Evolutionary conservation across 2,329 filamentous ascomycete genomes (phyloP), one percentile per base, ranked within the genome.

Genomic region (Xylariaceae sp.): DNA sequence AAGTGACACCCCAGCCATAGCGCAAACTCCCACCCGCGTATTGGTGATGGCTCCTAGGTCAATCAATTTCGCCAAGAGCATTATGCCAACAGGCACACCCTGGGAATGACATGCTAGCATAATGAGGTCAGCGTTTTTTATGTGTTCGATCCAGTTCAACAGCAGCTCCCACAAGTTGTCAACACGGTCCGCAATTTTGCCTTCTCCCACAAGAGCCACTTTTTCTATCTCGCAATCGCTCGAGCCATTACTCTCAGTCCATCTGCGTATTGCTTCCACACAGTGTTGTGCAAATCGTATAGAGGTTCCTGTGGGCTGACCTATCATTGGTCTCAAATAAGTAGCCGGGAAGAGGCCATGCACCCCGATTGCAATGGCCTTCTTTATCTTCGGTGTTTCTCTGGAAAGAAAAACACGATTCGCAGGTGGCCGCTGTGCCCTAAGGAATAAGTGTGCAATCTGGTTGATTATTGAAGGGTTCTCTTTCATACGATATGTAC

Each of bases 101-200:
- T 99, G 94, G 2, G 90, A 95, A 70, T 99, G 94, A 56, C 91
- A 96, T 2, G 90, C 90, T n/a, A 99, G 76, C 37, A 99, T 72
- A 40, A 99, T 86, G 57, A 97, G 86, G 70, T 99, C 94, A 0
- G 94, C 92, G 49, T 81, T 81, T 48, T 89, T 85, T 30, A 99
- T 87, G 59, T 92, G 86, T 36, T 96, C 90, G 60, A 96, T 89
- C 89, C 91, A 96, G 69, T 96, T 96, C 26, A 96, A 78, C 51
- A 99, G 77, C 9, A 97, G 78, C 70, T 92, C 95, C 94, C 94
- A 99, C 6, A 99, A 74, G 37, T 95, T 88, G 56, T 95, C 88
- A 1, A 97, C 90, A 6, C 94, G 82, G 58, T 97, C 92, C 2
- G 81, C 81, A 44, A 99, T 94, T 68, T 89, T 90, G 21, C 94